These are phyloP conservation scores for Magnaporthales sp. DNA, from an alignment of 2,329 filamentous ascomycete genomes.

Conservation along the genomic window DNA sequence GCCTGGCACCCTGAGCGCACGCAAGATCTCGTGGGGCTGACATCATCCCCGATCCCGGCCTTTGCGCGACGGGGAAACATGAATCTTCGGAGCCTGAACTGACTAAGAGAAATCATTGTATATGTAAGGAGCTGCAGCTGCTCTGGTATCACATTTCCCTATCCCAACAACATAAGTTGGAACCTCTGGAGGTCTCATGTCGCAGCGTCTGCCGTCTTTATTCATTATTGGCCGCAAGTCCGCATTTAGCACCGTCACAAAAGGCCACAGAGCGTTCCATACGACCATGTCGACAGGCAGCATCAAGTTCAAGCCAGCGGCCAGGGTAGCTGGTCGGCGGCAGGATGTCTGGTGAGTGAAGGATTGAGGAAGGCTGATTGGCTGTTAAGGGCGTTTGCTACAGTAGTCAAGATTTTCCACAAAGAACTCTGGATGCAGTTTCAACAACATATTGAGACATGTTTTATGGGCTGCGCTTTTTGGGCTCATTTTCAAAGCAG, in stretches of 20 bases:
- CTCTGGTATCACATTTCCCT: too few species aligned
- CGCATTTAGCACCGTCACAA: not conserved
- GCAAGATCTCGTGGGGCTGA: conserved; percentile 3
- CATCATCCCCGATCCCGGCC: conserved; percentile 1
- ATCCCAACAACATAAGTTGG: not conserved
- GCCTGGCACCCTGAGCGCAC: not conserved
- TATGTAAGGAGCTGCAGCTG: not conserved
- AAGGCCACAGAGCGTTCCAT: conserved; percentile 13
- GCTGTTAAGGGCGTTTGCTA: not conserved
- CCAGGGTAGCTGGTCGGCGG: conserved; percentile 27
- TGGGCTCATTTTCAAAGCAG: too few species aligned
- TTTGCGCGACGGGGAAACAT: not conserved
- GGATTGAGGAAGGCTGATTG: not conserved
- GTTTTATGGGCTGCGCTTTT: too few species aligned
- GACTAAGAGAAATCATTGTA: not conserved
- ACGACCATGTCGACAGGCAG: conserved; percentile 20
- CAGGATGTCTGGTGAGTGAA: conserved; percentile 30
- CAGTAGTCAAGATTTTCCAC: not conserved
- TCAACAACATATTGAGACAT: too few species aligned
- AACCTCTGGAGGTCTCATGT: not conserved
- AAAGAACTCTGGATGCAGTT: too few species aligned
- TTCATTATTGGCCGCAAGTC: not conserved
- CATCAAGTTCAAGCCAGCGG: conserved; percentile 28
- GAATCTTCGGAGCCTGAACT: not conserved
- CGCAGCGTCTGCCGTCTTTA: not conserved